Evolutionary conservation across 2,329 filamentous ascomycete species (phyloP).

Genomic region (Plenodomus biglobosus): DNA sequence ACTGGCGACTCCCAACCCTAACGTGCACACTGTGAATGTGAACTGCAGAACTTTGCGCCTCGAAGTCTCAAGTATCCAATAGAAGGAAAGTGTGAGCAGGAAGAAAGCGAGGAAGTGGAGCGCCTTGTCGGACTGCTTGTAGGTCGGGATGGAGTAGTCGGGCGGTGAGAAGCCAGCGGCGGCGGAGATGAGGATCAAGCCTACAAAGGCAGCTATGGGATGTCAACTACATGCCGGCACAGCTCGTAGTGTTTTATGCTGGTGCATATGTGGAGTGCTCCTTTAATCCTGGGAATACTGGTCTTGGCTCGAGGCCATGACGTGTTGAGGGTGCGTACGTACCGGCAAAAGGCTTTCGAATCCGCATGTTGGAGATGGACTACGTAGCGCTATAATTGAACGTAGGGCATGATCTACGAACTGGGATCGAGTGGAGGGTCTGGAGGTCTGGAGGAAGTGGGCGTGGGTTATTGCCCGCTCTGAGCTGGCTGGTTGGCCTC

Average conservation of each 20-base stretch:
- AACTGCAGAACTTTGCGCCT: constrained; percentile 83
- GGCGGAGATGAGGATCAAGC: constrained; percentile 65
- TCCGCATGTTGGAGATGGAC: constrained; percentile 63
- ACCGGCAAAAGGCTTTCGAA: constrained; percentile 89
- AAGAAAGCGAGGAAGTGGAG: constrained; percentile 90
- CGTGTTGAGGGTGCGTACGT: constrained; percentile 40
- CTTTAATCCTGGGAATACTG: not conserved
- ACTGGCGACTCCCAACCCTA: constrained; percentile 69
- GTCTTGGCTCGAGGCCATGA: constrained; percentile 10
- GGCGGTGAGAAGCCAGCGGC: constrained; percentile 71
- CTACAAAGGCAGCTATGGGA: constrained; percentile 50
- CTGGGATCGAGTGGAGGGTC: not conserved
- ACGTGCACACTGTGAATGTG: constrained; percentile 77
- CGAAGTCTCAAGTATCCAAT: constrained; percentile 94
- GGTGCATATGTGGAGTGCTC: constrained; percentile 7
- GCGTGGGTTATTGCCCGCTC: too few relatives aligned
- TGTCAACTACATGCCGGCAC: not conserved
- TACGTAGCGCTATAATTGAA: constrained; percentile 11
- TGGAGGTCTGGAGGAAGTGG: not conserved
- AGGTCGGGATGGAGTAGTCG: constrained; percentile 53
- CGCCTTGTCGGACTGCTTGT: constrained; percentile 79
- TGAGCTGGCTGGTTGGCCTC: not conserved
- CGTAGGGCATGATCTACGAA: constrained; percentile 11
- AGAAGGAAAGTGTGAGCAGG: constrained; percentile 81
- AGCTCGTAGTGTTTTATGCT: not conserved